Percentiles rank a stretch among this genome's conserved stretches.
Conservation (phyloP, 106 monocot species). For the Chionographis japonica region DNA sequence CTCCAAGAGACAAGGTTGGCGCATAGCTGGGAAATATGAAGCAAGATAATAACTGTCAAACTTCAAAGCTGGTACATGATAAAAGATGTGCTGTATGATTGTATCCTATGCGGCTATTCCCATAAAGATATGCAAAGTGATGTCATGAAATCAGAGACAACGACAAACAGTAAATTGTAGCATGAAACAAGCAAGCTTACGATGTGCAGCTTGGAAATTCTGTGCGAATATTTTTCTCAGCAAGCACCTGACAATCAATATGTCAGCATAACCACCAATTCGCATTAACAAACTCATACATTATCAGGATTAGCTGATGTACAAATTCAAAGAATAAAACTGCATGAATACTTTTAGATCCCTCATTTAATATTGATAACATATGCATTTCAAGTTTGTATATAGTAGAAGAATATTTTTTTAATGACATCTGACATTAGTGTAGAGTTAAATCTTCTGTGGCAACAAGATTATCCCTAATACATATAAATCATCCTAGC, state of each 20-base stretch:
- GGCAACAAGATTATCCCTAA: too few relatives aligned
- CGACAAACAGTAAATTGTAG: not conserved
- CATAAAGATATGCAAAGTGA: not conserved
- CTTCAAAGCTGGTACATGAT: not conserved
- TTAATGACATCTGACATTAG: too few relatives aligned
- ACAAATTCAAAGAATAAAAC: too few relatives aligned
- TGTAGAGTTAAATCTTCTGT: too few relatives aligned
- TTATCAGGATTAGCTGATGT: not conserved
- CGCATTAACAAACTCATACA: not conserved
- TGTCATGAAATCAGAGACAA: not conserved
- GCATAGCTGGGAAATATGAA: conserved; percentile 33
- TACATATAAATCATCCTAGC: too few relatives aligned
- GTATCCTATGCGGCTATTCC: too few relatives aligned
- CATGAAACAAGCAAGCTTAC: conserved; percentile 34
- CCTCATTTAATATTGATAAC: too few relatives aligned
- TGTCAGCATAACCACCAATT: not conserved
- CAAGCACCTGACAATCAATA: conserved; percentile 44
- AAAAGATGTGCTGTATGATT: too few relatives aligned
- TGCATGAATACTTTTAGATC: too few relatives aligned
- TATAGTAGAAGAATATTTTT: too few relatives aligned
- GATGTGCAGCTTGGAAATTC: conserved; percentile 58
- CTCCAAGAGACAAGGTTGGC: conserved; percentile 50
- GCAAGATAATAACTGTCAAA: not conserved
- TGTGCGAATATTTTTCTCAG: conserved; percentile 45
- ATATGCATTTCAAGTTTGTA: too few relatives aligned